Conservation (phyloP, 345 rosid genomes). For the Iberis pinnata region DNA sequence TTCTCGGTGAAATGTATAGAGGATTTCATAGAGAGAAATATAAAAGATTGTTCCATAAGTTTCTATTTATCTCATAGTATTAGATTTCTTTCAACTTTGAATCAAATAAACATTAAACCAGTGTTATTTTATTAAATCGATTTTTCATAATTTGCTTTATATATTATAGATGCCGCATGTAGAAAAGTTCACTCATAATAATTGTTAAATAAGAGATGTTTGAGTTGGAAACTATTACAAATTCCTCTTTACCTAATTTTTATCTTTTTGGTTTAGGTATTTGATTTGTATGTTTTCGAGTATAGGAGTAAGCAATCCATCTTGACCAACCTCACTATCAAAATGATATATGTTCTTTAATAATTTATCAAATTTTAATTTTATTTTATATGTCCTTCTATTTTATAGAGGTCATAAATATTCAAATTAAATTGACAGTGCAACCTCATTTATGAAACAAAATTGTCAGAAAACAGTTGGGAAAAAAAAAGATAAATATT, state of each 20-base stretch:
- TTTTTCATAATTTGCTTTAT: too few species aligned
- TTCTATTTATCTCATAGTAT: too few species aligned
- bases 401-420: too few species aligned
- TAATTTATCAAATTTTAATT: neutral
- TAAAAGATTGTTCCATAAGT: too few species aligned
- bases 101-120: too few species aligned
- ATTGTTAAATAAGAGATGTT: conserved; percentile 14
- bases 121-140: too few species aligned
- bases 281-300: conserved; percentile 15
- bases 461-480: too few species aligned
- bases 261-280: conserved; percentile 24
- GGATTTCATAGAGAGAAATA: too few species aligned
- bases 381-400: neutral
- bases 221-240: conserved; percentile 22
- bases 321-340: conserved; percentile 28
- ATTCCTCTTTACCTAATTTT: conserved; percentile 29
- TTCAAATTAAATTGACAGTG: too few species aligned
- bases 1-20: too few species aligned
- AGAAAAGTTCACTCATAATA: neutral
- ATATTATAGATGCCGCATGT: too few species aligned
- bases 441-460: neutral
- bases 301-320: conserved; percentile 25
- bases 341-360: neutral
- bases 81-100: too few species aligned
- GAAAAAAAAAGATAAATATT: neutral